Evolutionary conservation across 768 basidiomycete species (phyloP).

Genomic region (Chalciporus pseudorubinellus): DNA sequence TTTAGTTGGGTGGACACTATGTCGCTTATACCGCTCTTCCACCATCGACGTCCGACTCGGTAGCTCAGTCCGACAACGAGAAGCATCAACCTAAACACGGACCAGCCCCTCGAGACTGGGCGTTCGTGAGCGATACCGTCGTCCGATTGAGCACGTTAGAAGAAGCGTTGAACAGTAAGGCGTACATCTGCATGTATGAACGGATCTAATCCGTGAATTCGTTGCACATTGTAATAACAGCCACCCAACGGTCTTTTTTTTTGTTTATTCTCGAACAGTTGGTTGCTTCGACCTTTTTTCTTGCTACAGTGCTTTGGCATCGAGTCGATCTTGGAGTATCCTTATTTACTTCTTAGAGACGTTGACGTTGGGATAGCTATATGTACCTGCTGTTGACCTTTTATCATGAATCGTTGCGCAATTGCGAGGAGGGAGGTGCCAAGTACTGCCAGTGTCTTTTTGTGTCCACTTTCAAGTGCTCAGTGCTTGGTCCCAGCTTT

Average conservation of each 20-base stretch:
- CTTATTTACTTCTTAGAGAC: no score
- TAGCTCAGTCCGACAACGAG: slow-evolving; percentile 5
- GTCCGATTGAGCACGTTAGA: slow-evolving; percentile 81
- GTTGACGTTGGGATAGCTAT: no score
- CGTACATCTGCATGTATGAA: slow-evolving; percentile 94
- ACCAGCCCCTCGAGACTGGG: slow-evolving; percentile 62
- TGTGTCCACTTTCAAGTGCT: no score
- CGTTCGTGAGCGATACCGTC: slow-evolving; percentile 85
- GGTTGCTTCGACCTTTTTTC: no score
- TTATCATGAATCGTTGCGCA: no score
- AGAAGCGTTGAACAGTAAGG: slow-evolving; percentile 87
- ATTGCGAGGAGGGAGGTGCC: no score
- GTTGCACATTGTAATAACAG: neutral
- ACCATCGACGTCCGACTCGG: slow-evolving; percentile 23
- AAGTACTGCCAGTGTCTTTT: no score
- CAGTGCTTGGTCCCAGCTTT: no score
- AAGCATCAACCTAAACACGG: slow-evolving; percentile 5
- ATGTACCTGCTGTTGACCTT: no score
- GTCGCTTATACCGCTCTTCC: slow-evolving; percentile 81
- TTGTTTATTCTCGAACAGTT: no score
- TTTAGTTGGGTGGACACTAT: slow-evolving; percentile 85
- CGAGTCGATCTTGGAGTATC: no score
- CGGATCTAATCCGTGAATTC: slow-evolving; percentile 43
- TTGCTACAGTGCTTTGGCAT: no score
- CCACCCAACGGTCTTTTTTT: neutral